A percentile compares a stretch with the other conserved stretches of the same genome.
phyloP scores from a whole-genome alignment of 108 stramenopile species.

The Stephanodiscus triporus region DNA sequence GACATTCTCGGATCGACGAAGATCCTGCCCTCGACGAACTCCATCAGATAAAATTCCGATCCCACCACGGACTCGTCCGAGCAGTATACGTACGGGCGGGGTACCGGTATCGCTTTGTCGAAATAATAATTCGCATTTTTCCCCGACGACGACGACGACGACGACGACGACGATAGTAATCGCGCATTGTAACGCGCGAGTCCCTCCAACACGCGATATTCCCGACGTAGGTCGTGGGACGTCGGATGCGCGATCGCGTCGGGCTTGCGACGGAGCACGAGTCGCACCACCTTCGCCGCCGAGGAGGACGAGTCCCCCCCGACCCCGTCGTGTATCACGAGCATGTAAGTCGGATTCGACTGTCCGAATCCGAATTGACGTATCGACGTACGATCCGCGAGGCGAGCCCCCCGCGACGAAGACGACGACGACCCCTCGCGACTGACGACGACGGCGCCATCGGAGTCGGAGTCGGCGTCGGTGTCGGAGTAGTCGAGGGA shows the following conservation, averaged over 20 bases:
- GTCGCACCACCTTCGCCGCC: slow-evolving; percentile 58
- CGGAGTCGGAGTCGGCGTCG: slow-evolving; percentile 5
- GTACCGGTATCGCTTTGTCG: slow-evolving; percentile 80
- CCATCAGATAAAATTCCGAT: slow-evolving; percentile 97
- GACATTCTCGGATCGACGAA: slow-evolving; percentile 92
- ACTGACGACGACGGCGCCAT: background rate
- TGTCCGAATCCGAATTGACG: slow-evolving; percentile 94
- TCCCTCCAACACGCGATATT: slow-evolving; percentile 88
- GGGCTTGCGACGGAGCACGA: slow-evolving; percentile 66
- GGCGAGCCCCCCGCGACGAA: too few species aligned
- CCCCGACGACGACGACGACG: slow-evolving; percentile 28
- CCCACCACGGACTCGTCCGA: slow-evolving; percentile 78
- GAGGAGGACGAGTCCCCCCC: slow-evolving; percentile 63
- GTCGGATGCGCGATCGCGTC: slow-evolving; percentile 95
- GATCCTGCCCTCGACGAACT: slow-evolving; percentile 89
- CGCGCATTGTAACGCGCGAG: slow-evolving; percentile 79
- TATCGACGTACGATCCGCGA: slow-evolving; percentile 40
- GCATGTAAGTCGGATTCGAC: slow-evolving; percentile 94
- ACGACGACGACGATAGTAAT: slow-evolving; percentile 77
- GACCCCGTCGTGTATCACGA: slow-evolving; percentile 40
- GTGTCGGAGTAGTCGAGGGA: background rate
- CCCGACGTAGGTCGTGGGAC: slow-evolving; percentile 95
- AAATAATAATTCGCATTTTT: background rate
- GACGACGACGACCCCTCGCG: background rate
- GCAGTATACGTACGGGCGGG: slow-evolving; percentile 84